Evolutionary conservation across 805 yeast species (phyloP).

Genomic region (Saturnispora kantuleensis): DNA sequence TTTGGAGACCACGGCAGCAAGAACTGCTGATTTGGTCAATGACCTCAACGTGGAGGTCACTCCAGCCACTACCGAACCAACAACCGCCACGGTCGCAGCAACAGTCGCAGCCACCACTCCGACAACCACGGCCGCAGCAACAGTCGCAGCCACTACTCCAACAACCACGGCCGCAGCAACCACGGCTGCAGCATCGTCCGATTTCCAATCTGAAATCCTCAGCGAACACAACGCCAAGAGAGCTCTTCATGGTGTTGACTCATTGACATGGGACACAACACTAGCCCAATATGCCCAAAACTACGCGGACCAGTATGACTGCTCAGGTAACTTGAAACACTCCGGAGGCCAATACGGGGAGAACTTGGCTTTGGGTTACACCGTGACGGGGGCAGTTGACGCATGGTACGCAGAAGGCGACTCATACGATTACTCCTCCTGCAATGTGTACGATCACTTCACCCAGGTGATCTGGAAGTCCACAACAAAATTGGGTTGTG

Average conservation of each 20-base stretch:
- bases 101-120: conserved; percentile 13
- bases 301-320: conserved; percentile 45
- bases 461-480: conserved; percentile 68
- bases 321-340: conserved; percentile 55
- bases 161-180: conserved; percentile 15
- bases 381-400: conserved; percentile 41
- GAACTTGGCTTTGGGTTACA: conserved; percentile 63
- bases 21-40: conserved; percentile 1
- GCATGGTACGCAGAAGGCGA: conserved; percentile 67
- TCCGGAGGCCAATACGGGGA: conserved; percentile 66
- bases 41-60: conserved; percentile 8
- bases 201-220: conserved; percentile 32
- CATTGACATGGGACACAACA: conserved; percentile 46
- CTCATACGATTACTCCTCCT: conserved; percentile 42
- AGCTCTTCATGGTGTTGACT: conserved; percentile 40
- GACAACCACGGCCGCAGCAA: conserved; percentile 14
- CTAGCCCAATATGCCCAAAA: conserved; percentile 47
- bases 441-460: conserved; percentile 49
- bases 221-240: conserved; percentile 54
- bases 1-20: neutral
- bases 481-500: conserved; percentile 59
- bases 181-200: conserved; percentile 15
- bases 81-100: conserved; percentile 12
- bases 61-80: conserved; percentile 6
- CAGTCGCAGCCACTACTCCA: conserved; percentile 15